Base-by-base conservation (phyloP, 139 green algal genomes). In the Chlorella vulgaris region DNA sequence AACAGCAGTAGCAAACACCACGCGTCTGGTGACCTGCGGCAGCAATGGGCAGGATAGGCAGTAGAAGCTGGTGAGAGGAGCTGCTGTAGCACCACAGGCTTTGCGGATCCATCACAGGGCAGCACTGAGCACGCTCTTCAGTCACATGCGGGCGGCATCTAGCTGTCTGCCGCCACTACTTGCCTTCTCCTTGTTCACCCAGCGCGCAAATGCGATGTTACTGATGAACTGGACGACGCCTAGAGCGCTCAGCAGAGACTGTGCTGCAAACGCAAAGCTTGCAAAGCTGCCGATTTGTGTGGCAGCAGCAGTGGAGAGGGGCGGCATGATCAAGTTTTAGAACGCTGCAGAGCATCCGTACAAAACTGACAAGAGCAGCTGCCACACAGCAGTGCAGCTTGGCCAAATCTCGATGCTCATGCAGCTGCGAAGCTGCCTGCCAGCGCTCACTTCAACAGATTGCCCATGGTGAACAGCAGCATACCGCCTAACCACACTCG, bases 191-290 rank as follows among this genome's bases (percentile, higher is more conserved):
- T 92, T 90, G 29, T 96, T 85, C 22, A 98, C 90, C 7, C 92
- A 86, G 6, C 76, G 89, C 1, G 92, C 91, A 84, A 98, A 98
- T 2, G 93, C 38, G 1, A 97, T 92, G 83, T 98, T 98, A 38
- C 90, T 92, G 0, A 98, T 85, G 80, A 98, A 98, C 78, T 98
- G 93, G 4, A 98, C 84, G 36, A 88, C 91, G 4, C 94, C 94
- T 28, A 98, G 87, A 4, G 93, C 93, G 1, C 93, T 86, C 38
- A 98, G 89, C 31, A 97, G 86, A 4, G 92, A 96, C 76, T 97
- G 93, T 6, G 93, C 93, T 28, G 93, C 93, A 89, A 93, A 97
- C 18, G 86, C 93, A 81, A 85, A 83, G 40, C 33, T 74, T 3
- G 69, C 73, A 83, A 82, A 86, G 65, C 74, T 80, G 74, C 71